Evolutionary conservation across 352 stramenopile genomes (phyloP), one percentile per base, ranked within the genome.

Genomic region (Aphanomyces stellatus): DNA sequence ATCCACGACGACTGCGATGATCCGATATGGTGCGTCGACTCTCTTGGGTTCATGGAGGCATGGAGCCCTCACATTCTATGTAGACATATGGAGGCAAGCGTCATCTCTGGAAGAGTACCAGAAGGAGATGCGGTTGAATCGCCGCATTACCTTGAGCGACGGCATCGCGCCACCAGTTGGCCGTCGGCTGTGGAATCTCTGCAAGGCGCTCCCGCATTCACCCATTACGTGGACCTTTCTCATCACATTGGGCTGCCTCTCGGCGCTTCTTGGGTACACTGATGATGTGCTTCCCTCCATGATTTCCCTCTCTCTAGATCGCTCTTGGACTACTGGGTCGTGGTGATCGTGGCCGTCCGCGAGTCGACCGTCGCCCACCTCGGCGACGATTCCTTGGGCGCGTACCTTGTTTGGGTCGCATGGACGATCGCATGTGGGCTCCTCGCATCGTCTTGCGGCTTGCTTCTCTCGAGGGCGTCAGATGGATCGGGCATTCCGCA

Each of bases 191-290:
- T 65, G 57, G 57, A 35, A 30, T 8, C 22, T 41, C 2, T 91
- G 81, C 72, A 88, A 87, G 62, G 83, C 88, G 57, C 51, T 93
- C n/a, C 83, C 85, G 24, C 86, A 91, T 51, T 93, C 85, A 31
- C 85, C 81, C 0, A 82, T 90, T 28, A 93, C 80, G 57, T 93
- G 85, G 85, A 71, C 91, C 22, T 93, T 87, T 42, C 69, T 93
- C 37, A 74, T 79, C 35, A 72, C 87, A 6, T 65, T 93, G 8
- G 81, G 85, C 7, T 71, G 68, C 2, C 60, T 88, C 51, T 77
- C 81, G 17, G 83, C 83, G 35, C 43, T 87, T 13, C 88, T 87
- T 57, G 82, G 80, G 84, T 92, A 51, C 31, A 17, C 37, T 35
- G 37, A 53, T 56, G 40, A 37, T 30, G 1, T 15, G 19, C 48